Base-by-base conservation (phyloP, 2,329 filamentous ascomycete species). In the Furcasterigmium furcatum region DNA sequence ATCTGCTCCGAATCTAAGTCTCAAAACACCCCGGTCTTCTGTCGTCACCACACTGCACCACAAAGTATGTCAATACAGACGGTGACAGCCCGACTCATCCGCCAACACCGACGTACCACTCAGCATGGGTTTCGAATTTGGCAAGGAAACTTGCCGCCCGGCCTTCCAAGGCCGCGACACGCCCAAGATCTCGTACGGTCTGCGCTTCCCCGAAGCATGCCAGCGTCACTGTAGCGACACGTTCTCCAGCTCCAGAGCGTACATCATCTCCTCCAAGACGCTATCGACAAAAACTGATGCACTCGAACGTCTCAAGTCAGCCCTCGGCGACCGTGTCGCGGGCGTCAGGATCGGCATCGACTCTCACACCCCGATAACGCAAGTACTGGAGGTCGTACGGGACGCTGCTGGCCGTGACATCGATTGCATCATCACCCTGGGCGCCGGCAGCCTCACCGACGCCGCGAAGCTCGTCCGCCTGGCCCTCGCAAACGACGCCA, bases 371-470 rank as follows among this genome's bases (percentile, higher is more conserved):
- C 66, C 72, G 4, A 79, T 74, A 67, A 68, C 69, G 2, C 73
- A 81, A 47, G 68, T 79, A 7, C 52, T 80, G 0, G 65, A 74
- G 36, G 66, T 78, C 21, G 63, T 69, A 2, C 53, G 61, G 1
- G 71, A 77, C 19, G 66, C 66, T 2, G 55, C 61, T 5, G 49
- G 53, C 1, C 54, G 53, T 8, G 45, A 66, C 4, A 67, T 67
- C 0, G 77, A 82, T 60, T 65, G 74, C 34, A 55, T 82, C 5
- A 57, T 82, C 10, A 81, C 77, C 0, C 56, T 82, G 3, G 77
- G 79, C 4, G 77, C 68, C 1, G 77, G 79, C 0, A 77, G 71
- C 39, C 55, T 81, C n/a, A 80, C 74, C 0, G 77, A 82, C 54
- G 76, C 65, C 0, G 76, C 76, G 0, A 82, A 82, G 56, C 62